Evolutionary conservation across 441 rosid species (phyloP), one percentile per base, ranked within the genome.

Genomic region (Croton laevigatus): DNA sequence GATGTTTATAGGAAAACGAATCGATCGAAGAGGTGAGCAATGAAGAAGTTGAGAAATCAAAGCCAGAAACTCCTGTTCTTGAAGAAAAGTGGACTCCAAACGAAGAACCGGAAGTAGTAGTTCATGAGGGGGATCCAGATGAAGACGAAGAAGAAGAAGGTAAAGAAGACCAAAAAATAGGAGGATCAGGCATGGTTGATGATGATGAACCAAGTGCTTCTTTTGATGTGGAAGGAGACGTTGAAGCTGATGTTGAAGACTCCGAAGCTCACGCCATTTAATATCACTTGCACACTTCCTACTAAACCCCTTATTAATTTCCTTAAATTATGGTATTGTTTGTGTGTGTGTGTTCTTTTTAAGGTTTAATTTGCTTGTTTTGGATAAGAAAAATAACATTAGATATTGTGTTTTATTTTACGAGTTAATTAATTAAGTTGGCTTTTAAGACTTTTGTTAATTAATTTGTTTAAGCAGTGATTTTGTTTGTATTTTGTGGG

Each of bases 1-100:
- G 42, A 38, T 38, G 8, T 38, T 2, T 38, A 48, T 75, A 74
- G 81, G 75, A 13, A 49, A 73, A 74, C 3, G 66, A 64, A 57
- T 45, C 27, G 11, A 42, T 45, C 8, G 2, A 27, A 11, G 36
- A 53, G 27, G 58, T 44, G 40, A 67, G 0, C 32, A 19, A 66
- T 34, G 66, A 70, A 4, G 38, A 23, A 49, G 20, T 11, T 7
- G 66, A 55, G 20, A 64, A n/a, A 27, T 9, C n/a, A 52, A 8
- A 12, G 1, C 27, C 32, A 62, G 73, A 49, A 32, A 27, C 32
- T 13, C 40, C 46, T 0, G 44, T 58, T 34, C 7, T 3, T 6
- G 81, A 74, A 51, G 78, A 71, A 62, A 78, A 78, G 22, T 27
- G 32, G 32, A 27, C 32, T 2, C 19, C 40, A 14, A 44, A 14